phyloP scores from a whole-genome alignment of 2,329 filamentous ascomycete genomes.

The Zymoseptoria tritici region DNA sequence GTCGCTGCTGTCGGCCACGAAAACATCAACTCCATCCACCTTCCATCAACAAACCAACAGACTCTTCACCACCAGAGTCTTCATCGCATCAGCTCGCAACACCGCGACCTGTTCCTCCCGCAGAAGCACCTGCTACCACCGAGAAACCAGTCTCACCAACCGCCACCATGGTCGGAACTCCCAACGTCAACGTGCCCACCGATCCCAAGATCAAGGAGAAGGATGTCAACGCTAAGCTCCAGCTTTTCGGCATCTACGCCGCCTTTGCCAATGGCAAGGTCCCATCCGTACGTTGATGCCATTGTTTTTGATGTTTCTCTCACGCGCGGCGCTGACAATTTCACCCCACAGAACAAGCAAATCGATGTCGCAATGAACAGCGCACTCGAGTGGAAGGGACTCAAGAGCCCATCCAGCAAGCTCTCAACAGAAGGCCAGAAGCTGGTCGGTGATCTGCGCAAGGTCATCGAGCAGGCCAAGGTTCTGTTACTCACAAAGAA shows the following conservation, averaged over 20 bases:
- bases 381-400: constrained; percentile 62
- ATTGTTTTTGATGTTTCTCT: neutral
- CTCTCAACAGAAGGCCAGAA: constrained; percentile 74
- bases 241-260: constrained; percentile 82
- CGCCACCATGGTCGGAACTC: constrained; percentile 25
- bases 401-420: constrained; percentile 63
- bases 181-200: constrained; percentile 62
- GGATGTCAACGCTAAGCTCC: constrained; percentile 87
- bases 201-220: constrained; percentile 69
- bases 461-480: constrained; percentile 80
- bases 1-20: constrained; percentile 5
- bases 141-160: constrained; percentile 2
- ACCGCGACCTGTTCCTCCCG: neutral
- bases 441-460: constrained; percentile 69
- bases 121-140: neutral
- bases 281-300: constrained; percentile 60
- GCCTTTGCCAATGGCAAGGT: constrained; percentile 86
- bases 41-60: neutral
- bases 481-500: constrained; percentile 85
- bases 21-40: neutral
- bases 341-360: constrained; percentile 66
- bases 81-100: neutral
- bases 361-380: constrained; percentile 93
- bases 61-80: constrained; percentile 1
- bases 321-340: neutral